Evolutionary conservation across 805 yeast species (phyloP).

Genomic region (Yamadazyma nakazawae): DNA sequence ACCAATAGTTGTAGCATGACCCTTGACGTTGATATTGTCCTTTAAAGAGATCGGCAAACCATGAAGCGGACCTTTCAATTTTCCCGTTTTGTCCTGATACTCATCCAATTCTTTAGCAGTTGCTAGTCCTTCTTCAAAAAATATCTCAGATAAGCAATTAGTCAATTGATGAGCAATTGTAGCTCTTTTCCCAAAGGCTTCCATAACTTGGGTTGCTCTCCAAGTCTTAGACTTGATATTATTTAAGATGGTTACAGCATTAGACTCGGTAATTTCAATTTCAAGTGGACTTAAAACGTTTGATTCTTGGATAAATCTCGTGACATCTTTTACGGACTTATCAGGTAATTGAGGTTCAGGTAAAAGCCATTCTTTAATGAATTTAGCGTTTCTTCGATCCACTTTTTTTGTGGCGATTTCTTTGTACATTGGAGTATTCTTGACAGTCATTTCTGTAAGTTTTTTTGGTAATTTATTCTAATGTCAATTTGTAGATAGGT

Average conservation of each 20-base stretch:
- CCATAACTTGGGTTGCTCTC: slow-evolving; percentile 32
- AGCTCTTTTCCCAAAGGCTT: slow-evolving; percentile 43
- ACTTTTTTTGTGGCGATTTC: slow-evolving; percentile 41
- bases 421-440: slow-evolving; percentile 21
- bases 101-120: slow-evolving; percentile 56
- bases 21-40: slow-evolving; percentile 40
- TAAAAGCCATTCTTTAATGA: slow-evolving; percentile 46
- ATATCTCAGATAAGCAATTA: slow-evolving; percentile 41
- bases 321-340: slow-evolving; percentile 31
- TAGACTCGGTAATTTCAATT: slow-evolving; percentile 35
- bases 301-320: slow-evolving; percentile 28
- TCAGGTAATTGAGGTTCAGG: slow-evolving; percentile 29
- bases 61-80: slow-evolving; percentile 58
- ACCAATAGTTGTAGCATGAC: slow-evolving; percentile 42
- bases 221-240: slow-evolving; percentile 33
- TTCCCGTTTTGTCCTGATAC: slow-evolving; percentile 43
- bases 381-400: slow-evolving; percentile 38
- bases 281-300: slow-evolving; percentile 32
- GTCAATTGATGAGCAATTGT: slow-evolving; percentile 43
- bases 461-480: too few relatives aligned
- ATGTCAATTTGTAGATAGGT: neutral
- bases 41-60: slow-evolving; percentile 66
- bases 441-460: slow-evolving; percentile 1
- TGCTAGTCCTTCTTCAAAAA: slow-evolving; percentile 56
- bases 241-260: slow-evolving; percentile 23